Evolutionary conservation across 2,329 filamentous ascomycete species (phyloP), one percentile per base, ranked within the genome.

Genomic region (Colletotrichum sp.): DNA sequence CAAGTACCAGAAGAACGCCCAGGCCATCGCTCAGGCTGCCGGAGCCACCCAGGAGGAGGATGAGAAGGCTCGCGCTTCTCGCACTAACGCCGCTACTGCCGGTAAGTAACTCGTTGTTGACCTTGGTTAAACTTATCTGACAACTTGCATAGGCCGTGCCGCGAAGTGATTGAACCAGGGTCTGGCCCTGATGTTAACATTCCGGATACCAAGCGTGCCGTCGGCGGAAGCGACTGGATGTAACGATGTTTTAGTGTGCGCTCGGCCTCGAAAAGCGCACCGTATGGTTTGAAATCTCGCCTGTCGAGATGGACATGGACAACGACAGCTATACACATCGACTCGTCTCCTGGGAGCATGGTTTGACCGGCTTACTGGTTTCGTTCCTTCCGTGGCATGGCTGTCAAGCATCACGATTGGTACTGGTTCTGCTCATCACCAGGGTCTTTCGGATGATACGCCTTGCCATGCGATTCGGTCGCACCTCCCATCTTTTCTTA

Each of bases 1-100:
- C 93, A 99, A 99, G 90, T 98, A 99, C 91, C 96, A 98, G 92
- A 98, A 98, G 93, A 99, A 98, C 82, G 96, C 96, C 71, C 95
- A 98, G 88, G 76, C 76, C 43, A 98, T 98, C 85, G 95, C 95
- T 80, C 94, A 96, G 86, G 94, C 94, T 80, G 93, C 93, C 79
- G 93, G 91, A 80, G 74, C 74, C 52, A 76, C 65, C 61, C 92
- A 91, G 80, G 94, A 96, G 79, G 92, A 93, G 55, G 94, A 96
- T 21, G 95, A 97, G 82, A 95, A 96, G 87, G 89, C 90, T 79
- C 92, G 92, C 80, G 92, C 93, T 84, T 90, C 90, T 82, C 92
- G 93, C 82, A 92, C 92, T 80, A 91, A 89, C 79, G 90, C 91
- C 82, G 92, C 93, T 79, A 91, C 92, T 76, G 91, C 91, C 81